Base-by-base conservation (phyloP, 2,329 filamentous ascomycete genomes). In the Verticillium zaregamsianum region DNA sequence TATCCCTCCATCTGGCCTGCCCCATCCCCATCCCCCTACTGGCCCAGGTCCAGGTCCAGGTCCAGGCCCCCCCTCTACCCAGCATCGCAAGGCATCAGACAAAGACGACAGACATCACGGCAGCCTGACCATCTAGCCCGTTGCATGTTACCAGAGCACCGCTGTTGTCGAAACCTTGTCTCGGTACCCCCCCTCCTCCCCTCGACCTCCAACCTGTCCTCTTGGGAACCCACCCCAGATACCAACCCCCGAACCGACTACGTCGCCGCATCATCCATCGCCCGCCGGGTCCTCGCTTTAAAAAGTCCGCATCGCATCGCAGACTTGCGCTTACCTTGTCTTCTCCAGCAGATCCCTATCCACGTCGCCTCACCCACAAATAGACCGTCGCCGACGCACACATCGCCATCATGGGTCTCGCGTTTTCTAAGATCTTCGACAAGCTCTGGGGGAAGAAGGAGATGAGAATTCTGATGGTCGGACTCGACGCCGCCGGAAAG, bases 381-480 rank as follows among this genome's bases (percentile, higher is more conserved):
- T 65, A 71, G 72, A 68, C 68, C 73, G 72, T 75, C 76, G 60
- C 64, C 73, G 45, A 62, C 59, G 58, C 49, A 62, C 62, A 56
- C 74, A 77, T 80, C 84, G 85, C 86, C 83, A 93, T 80, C 81
- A 99, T 99, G 95, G 95, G 95, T 96, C 87, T 98, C 80, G 88
- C 90, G 77, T 92, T 98, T 83, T 98, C 93, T 74, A 97, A 95
- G 87, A 80, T 98, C 77, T 95, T 98, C 80, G 92, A 96, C 78
- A 89, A 90, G 84, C 87, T 98, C 80, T 97, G 92, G 90, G 93
- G 94, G 76, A 97, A 97, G 90, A 98, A 98, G 90, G 95, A 99
- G 89, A 99, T 99, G 95, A 90, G 95, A 86, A 97, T 99, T 84
- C 82, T 99, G 81, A 99, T 99, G 95, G 93, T 99, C 73, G 95